Percentiles rank a stretch among this genome's conserved stretches.
Conservation (phyloP, 2,329 filamentous ascomycete genomes). For the Aspergillus sp. region DNA sequence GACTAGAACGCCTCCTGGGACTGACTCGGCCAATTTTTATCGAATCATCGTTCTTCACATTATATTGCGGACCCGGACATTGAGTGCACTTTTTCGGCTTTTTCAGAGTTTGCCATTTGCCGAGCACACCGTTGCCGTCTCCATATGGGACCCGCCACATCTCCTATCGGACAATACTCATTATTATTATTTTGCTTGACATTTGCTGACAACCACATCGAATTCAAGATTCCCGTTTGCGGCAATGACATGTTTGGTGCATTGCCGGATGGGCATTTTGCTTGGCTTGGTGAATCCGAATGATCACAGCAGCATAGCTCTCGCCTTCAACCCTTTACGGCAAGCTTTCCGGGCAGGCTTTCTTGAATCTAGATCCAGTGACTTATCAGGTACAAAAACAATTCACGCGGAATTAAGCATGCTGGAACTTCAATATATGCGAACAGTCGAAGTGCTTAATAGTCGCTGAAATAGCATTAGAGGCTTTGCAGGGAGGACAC, state of each 20-base stretch:
- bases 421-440: too few relatives aligned
- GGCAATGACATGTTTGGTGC: not conserved
- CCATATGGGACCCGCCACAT: not conserved
- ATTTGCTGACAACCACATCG: not conserved
- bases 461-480: too few relatives aligned
- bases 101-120: constrained; percentile 1
- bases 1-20: constrained; percentile 3
- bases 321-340: not conserved
- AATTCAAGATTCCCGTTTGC: not conserved
- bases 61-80: not conserved
- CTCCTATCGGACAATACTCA: not conserved
- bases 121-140: constrained; percentile 1
- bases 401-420: too few relatives aligned
- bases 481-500: not conserved
- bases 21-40: not conserved
- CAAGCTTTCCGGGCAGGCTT: not conserved
- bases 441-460: too few relatives aligned
- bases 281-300: not conserved
- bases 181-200: too few relatives aligned
- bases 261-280: not conserved
- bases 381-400: too few relatives aligned
- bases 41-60: not conserved
- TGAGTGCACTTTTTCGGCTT: constrained; percentile 3
- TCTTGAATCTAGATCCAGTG: too few relatives aligned
- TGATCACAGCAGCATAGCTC: not conserved